These are phyloP conservation scores for Candida oleophila DNA, from an alignment of 805 yeast species.

Conservation along the genomic window DNA sequence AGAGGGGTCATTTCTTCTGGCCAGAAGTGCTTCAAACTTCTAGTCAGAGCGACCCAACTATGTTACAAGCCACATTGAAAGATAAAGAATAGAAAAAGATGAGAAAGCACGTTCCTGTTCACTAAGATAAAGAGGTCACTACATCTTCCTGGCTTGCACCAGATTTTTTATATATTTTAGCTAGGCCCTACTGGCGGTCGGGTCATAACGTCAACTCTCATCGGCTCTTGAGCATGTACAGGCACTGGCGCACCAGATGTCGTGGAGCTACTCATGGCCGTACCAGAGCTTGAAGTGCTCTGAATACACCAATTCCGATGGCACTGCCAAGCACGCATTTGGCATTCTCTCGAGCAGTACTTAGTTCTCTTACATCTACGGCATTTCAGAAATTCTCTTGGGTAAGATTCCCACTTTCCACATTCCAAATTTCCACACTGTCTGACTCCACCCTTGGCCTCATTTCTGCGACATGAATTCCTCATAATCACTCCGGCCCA, in stretches of 20 bases:
- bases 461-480: conserved; percentile 91
- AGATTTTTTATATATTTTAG: background rate
- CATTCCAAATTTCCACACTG: conserved; percentile 94
- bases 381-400: conserved; percentile 93
- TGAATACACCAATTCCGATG: conserved; percentile 93
- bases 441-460: conserved; percentile 80
- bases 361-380: conserved; percentile 92
- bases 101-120: background rate
- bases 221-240: conserved; percentile 5
- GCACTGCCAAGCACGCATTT: conserved; percentile 85
- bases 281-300: conserved; percentile 27
- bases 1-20: background rate
- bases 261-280: conserved; percentile 3
- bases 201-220: conserved; percentile 4
- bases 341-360: conserved; percentile 92
- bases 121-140: background rate
- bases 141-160: background rate
- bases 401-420: conserved; percentile 90
- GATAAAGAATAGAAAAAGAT: background rate
- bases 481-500: conserved; percentile 99
- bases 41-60: too few species aligned
- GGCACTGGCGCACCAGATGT: conserved; percentile 1
- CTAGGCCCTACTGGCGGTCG: background rate
- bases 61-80: background rate
- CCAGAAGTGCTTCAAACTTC: too few species aligned